Conservation (phyloP, 1,139 yeast species). For the Pichia sp. region DNA sequence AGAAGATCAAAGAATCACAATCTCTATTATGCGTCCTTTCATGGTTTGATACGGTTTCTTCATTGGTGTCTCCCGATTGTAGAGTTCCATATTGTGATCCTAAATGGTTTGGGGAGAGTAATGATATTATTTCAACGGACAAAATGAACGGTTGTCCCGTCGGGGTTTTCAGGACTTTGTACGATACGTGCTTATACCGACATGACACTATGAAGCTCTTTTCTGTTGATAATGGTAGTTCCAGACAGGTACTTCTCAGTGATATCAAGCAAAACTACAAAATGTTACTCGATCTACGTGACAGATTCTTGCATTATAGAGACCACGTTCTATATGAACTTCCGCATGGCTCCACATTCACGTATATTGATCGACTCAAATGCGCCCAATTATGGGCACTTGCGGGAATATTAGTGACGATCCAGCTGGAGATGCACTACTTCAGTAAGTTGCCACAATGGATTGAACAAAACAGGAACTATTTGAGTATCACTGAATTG, state of each 20-base stretch:
- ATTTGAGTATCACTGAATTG: conserved; percentile 3
- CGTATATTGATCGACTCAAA: conserved; percentile 33
- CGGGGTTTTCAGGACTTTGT: conserved; percentile 39
- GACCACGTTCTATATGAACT: conserved; percentile 34
- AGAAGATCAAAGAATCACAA: conserved; percentile 40
- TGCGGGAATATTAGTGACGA: conserved; percentile 34
- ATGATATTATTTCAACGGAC: conserved; percentile 37
- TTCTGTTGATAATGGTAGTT: neutral
- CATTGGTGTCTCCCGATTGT: conserved; percentile 49
- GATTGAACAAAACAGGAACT: conserved; percentile 5
- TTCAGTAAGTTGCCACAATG: conserved; percentile 4
- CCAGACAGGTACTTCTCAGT: neutral
- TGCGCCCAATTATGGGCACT: conserved; percentile 52
- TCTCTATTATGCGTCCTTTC: conserved; percentile 40
- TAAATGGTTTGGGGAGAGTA: conserved; percentile 41
- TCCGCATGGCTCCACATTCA: conserved; percentile 18
- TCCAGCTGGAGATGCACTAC: conserved; percentile 26
- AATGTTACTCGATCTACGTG: conserved; percentile 10
- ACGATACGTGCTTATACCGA: conserved; percentile 8
- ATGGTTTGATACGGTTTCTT: conserved; percentile 51
- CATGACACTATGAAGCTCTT: conserved; percentile 7
- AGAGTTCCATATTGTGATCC: conserved; percentile 44
- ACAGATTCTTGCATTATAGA: conserved; percentile 28
- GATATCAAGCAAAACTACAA: conserved; percentile 1
- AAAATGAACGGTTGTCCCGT: conserved; percentile 55